These are phyloP conservation scores for Mycothermus thermophilus DNA, from an alignment of 495 filamentous ascomycete species.

Conservation along the genomic window DNA sequence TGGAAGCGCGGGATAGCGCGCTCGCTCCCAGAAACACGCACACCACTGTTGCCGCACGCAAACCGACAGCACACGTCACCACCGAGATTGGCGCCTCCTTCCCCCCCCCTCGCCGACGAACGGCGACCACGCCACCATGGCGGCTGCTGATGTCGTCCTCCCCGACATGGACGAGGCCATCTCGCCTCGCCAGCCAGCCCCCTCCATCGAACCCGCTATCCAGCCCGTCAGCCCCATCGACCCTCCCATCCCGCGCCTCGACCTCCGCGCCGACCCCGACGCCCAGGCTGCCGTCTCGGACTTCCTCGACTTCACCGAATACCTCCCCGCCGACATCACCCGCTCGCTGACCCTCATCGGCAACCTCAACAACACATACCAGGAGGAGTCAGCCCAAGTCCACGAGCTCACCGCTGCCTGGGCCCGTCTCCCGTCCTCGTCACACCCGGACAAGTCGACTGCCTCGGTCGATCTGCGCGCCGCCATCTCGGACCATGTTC, in stretches of 20 bases:
- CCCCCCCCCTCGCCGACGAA: too few species aligned
- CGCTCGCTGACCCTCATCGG: constrained; percentile 81
- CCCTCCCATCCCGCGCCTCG: constrained; percentile 19
- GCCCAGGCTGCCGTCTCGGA: constrained; percentile 89
- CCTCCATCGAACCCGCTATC: constrained; percentile 18
- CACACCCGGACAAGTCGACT: constrained; percentile 34
- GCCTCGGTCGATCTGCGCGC: constrained; percentile 47
- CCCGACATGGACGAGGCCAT: constrained; percentile 23
- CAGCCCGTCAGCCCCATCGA: constrained; percentile 17
- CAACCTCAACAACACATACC: constrained; percentile 62
- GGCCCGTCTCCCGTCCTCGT: constrained; percentile 51
- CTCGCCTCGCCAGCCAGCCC: constrained; percentile 25
- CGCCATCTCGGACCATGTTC: constrained; percentile 59
- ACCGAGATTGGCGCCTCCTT: neutral
- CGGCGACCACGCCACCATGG: constrained; percentile 1
- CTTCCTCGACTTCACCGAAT: constrained; percentile 93
- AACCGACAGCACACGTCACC: neutral
- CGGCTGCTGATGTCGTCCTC: constrained; percentile 9
- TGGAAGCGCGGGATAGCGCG: too few species aligned
- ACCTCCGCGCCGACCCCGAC: constrained; percentile 60
- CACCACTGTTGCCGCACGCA: too few species aligned
- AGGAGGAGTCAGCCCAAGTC: constrained; percentile 48
- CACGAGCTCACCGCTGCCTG: constrained; percentile 63
- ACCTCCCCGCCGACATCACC: constrained; percentile 82
- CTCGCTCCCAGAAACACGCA: too few species aligned